A percentile compares a stretch with the other conserved stretches of the same genome.
Conservation (phyloP, 129 eudicot genomes). For the Calendula officinalis region DNA sequence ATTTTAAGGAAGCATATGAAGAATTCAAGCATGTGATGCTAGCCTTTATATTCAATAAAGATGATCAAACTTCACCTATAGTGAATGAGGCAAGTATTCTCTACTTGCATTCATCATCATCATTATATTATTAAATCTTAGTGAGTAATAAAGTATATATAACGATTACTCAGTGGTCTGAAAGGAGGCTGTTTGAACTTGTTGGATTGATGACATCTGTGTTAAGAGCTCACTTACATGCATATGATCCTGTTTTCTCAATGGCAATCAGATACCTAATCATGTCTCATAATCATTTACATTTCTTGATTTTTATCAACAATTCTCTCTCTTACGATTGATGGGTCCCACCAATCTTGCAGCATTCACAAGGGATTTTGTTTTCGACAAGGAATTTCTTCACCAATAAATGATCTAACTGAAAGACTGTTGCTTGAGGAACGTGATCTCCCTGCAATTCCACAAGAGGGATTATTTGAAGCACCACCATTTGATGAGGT, state of each 20-base stretch:
- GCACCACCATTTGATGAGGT: conserved; percentile 98
- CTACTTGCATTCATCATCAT: background rate
- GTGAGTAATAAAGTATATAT: background rate
- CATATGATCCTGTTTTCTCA: conserved; percentile 79
- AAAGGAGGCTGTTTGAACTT: conserved; percentile 79
- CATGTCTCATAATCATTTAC: conserved; percentile 37
- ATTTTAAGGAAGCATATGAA: conserved; percentile 91
- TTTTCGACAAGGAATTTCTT: too few species aligned
- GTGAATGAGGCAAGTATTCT: conserved; percentile 63
- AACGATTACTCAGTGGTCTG: conserved; percentile 73
- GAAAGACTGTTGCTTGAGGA: background rate
- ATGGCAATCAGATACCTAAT: conserved; percentile 87
- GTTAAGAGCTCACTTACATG: conserved; percentile 78
- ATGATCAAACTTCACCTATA: conserved; percentile 60
- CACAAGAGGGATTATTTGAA: conserved; percentile 68
- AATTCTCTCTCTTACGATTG: too few species aligned
- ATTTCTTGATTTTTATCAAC: too few species aligned
- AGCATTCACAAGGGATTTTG: too few species aligned
- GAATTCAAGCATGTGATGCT: conserved; percentile 92
- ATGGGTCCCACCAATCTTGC: too few species aligned
- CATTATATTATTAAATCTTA: background rate
- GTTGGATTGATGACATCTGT: conserved; percentile 80
- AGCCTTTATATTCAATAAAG: conserved; percentile 40
- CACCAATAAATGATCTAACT: conserved; percentile 4
- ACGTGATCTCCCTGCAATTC: conserved; percentile 74